Conservation (phyloP, 305 asterid species). For the Withania somnifera region DNA sequence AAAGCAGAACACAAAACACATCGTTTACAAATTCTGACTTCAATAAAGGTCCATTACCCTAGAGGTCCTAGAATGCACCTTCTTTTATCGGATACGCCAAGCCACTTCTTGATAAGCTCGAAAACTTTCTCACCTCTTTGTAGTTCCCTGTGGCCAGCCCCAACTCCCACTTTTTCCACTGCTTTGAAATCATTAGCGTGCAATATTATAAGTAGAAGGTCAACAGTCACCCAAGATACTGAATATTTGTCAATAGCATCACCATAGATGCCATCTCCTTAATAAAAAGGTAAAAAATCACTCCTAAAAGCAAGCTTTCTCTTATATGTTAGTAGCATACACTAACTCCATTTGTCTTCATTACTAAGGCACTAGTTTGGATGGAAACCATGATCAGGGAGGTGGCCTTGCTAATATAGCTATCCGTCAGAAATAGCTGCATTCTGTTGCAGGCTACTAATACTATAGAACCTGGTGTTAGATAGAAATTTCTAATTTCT, state of each 20-base stretch:
- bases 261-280: background rate
- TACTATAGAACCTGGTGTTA: background rate
- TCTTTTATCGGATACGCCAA: constrained; percentile 32
- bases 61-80: constrained; percentile 22
- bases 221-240: background rate
- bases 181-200: constrained; percentile 67
- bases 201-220: background rate
- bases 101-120: constrained; percentile 44
- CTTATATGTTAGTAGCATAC: background rate
- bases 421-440: too few species aligned
- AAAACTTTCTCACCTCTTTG: constrained; percentile 35
- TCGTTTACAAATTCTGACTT: background rate
- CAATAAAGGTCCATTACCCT: constrained; percentile 35
- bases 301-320: background rate
- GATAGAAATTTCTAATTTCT: background rate
- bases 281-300: background rate
- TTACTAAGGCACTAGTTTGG: background rate
- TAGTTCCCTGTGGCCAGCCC: constrained; percentile 45
- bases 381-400: background rate
- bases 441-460: background rate
- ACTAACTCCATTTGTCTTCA: background rate
- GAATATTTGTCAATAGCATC: background rate
- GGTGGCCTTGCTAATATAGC: too few species aligned
- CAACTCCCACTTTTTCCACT: constrained; percentile 56
- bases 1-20: background rate